These are phyloP conservation scores for Carex arenaria DNA, from an alignment of 202 grass and related monocot species.

Conservation along the genomic window DNA sequence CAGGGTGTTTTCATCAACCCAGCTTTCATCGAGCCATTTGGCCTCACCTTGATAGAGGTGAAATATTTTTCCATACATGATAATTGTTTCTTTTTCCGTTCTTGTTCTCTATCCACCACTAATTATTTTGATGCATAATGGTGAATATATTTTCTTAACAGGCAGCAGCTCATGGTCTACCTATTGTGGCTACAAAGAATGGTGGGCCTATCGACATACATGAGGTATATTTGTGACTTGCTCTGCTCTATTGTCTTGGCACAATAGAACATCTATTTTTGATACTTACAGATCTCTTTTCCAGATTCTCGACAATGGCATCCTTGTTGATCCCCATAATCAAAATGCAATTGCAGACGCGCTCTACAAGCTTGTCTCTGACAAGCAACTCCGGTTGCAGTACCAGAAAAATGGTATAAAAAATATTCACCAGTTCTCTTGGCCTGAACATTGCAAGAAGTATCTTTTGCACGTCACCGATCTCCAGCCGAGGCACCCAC, in stretches of 20 bases:
- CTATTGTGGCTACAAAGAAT: constrained; percentile 81
- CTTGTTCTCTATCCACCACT: constrained; percentile 18
- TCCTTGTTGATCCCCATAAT: constrained; percentile 81
- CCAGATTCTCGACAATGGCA: constrained; percentile 78
- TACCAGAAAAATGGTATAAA: constrained; percentile 66
- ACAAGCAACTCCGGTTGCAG: constrained; percentile 59
- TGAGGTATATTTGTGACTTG: constrained; percentile 33
- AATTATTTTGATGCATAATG: constrained; percentile 28
- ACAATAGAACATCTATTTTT: constrained; percentile 21
- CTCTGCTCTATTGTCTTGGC: constrained; percentile 10
- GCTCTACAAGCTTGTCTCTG: constrained; percentile 63
- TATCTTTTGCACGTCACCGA: constrained; percentile 52
- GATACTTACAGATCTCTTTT: constrained; percentile 11
- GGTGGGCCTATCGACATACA: constrained; percentile 85
- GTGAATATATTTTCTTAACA: constrained; percentile 21
- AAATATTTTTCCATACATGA: constrained; percentile 10
- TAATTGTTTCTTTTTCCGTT: constrained; percentile 13
- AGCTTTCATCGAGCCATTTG: constrained; percentile 84
- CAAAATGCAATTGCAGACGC: constrained; percentile 74
- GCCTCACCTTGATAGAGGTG: constrained; percentile 93
- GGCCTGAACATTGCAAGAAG: constrained; percentile 81
- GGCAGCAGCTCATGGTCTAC: constrained; percentile 83
- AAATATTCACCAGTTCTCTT: constrained; percentile 82
- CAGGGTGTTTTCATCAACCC: constrained; percentile 92
- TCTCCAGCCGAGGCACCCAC: constrained; percentile 55